Percentiles rank a stretch among this genome's conserved stretches.
Evolutionary conservation across 192 early-diverging fungal genomes (phyloP).

Genomic region (Kappamyces sp.): DNA sequence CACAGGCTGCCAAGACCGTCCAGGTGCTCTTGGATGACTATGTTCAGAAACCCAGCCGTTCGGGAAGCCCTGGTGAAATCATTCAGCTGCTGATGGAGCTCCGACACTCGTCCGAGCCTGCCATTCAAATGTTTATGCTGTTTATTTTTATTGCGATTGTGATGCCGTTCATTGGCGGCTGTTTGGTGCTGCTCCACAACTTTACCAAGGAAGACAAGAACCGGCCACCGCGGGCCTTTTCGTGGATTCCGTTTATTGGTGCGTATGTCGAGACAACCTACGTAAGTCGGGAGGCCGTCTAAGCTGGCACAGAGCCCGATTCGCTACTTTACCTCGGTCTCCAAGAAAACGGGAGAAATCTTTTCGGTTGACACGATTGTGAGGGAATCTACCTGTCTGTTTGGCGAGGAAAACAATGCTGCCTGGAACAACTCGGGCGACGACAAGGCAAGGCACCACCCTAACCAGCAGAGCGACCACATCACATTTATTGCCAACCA

Average conservation of each 20-base stretch:
- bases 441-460: too few relatives aligned
- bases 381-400: background rate
- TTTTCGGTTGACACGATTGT: constrained; percentile 5
- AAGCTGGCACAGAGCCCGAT: constrained; percentile 3
- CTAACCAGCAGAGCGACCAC: constrained; percentile 1
- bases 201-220: constrained; percentile 4
- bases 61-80: constrained; percentile 11
- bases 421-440: background rate
- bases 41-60: background rate
- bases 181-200: background rate
- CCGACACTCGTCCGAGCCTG: constrained; percentile 10
- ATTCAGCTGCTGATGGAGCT: constrained; percentile 8
- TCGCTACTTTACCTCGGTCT: background rate
- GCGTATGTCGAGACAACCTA: background rate
- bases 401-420: constrained; percentile 5
- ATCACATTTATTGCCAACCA: constrained; percentile 1
- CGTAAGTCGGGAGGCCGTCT: background rate
- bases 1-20: too few relatives aligned
- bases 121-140: constrained; percentile 8
- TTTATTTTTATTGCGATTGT: constrained; percentile 11
- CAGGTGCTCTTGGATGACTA: constrained; percentile 2
- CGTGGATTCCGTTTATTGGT: constrained; percentile 7
- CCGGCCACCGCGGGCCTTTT: constrained; percentile 1
- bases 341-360: background rate
- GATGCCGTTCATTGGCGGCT: constrained; percentile 12